Evolutionary conservation across 1,284 basidiomycete species (phyloP).

Genomic region (Cystobasidiaceae sp.): DNA sequence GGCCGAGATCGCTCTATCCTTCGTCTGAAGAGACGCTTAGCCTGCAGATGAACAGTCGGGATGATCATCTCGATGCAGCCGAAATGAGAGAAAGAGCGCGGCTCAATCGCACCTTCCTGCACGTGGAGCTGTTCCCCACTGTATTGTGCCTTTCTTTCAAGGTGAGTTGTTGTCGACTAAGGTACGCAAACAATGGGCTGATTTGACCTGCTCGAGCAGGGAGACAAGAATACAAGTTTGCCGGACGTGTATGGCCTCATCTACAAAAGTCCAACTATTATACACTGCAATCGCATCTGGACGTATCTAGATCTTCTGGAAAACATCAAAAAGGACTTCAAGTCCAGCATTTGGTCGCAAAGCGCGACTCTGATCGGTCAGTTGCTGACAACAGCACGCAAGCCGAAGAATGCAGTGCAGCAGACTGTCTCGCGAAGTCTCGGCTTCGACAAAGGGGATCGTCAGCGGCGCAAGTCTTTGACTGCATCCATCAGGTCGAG

Average conservation of each 20-base stretch:
- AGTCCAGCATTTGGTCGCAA: conserved; percentile 47
- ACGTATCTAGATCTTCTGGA: conserved; percentile 57
- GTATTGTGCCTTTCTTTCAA: conserved; percentile 50
- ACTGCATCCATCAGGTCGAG: conserved; percentile 5
- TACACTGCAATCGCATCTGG: conserved; percentile 82
- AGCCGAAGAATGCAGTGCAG: conserved; percentile 30
- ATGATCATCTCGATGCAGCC: conserved; percentile 43
- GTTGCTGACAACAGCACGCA: conserved; percentile 44
- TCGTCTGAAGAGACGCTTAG: background rate
- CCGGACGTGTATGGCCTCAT: conserved; percentile 54
- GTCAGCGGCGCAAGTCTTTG: background rate
- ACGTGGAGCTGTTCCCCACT: conserved; percentile 69
- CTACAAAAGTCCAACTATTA: conserved; percentile 55
- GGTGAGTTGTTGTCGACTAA: conserved; percentile 40
- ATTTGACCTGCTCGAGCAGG: conserved; percentile 51
- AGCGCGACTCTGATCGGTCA: conserved; percentile 47
- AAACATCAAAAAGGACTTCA: conserved; percentile 42
- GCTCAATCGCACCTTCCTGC: conserved; percentile 63
- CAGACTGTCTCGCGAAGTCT: conserved; percentile 14
- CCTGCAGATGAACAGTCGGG: background rate
- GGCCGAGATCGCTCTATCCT: background rate
- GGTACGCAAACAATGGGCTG: conserved; percentile 39
- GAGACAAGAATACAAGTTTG: conserved; percentile 51
- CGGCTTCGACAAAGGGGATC: conserved; percentile 3
- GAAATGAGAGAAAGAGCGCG: conserved; percentile 51